Evolutionary conservation across 2,329 filamentous ascomycete species (phyloP).

Genomic region (Fusarium setosum): DNA sequence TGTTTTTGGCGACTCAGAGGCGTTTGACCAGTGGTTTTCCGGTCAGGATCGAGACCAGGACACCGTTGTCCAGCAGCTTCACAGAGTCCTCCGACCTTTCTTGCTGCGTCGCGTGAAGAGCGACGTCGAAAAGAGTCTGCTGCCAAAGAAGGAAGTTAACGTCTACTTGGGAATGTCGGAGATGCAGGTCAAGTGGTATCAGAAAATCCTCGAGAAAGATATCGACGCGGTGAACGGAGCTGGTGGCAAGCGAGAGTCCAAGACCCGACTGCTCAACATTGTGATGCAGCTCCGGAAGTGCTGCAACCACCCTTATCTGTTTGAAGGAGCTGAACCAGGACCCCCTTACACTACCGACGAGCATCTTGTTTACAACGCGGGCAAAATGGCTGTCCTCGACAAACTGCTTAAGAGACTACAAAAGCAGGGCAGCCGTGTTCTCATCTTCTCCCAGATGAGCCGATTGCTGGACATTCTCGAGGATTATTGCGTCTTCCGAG

Average conservation of each 20-base stretch:
- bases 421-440: conserved; percentile 89
- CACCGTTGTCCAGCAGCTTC: conserved; percentile 93
- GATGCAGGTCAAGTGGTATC: conserved; percentile 99
- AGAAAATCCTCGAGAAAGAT: conserved; percentile 98
- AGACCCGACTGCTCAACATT: conserved; percentile 96
- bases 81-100: conserved; percentile 93
- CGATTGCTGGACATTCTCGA: conserved; percentile 96
- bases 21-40: conserved; percentile 98
- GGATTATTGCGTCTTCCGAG: conserved; percentile 96
- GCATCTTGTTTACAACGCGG: conserved; percentile 91
- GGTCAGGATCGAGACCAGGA: conserved; percentile 91
- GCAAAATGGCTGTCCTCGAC: conserved; percentile 98
- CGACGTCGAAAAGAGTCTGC: conserved; percentile 96
- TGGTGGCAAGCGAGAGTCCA: conserved; percentile 95
- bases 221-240: conserved; percentile 99
- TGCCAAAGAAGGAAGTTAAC: conserved; percentile 98
- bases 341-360: conserved; percentile 98
- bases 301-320: conserved; percentile 98
- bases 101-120: conserved; percentile 95
- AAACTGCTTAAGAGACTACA: conserved; percentile 87
- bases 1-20: conserved; percentile 95
- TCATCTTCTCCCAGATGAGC: conserved; percentile 99
- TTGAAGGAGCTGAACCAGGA: conserved; percentile 96
- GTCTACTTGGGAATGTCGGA: conserved; percentile 98
- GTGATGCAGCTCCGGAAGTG: conserved; percentile 99